phyloP scores from a whole-genome alignment of 371 early-diverging fungal species.

The Mucor saturninus region DNA sequence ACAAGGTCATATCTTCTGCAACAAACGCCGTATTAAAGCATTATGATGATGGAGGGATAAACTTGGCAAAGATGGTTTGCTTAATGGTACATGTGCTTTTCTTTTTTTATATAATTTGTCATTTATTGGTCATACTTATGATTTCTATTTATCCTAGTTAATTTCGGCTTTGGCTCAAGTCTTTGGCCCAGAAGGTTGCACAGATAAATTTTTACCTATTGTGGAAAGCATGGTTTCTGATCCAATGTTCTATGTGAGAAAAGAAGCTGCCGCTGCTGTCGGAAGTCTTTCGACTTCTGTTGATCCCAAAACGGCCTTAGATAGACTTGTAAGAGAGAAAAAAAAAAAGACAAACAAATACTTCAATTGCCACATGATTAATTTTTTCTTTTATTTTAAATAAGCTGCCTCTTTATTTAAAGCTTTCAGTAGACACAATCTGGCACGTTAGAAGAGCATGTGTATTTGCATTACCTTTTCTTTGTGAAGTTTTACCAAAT shows the following conservation, averaged over 20 bases:
- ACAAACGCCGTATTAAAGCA: constrained; percentile 1
- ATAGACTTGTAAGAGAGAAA: constrained; percentile 39
- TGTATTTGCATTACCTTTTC: constrained; percentile 48
- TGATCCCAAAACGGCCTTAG: constrained; percentile 28
- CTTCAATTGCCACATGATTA: background rate
- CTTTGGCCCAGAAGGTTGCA: constrained; percentile 48
- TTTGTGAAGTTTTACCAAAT: constrained; percentile 42
- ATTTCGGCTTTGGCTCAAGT: constrained; percentile 42
- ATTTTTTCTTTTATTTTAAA: background rate
- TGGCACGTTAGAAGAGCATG: constrained; percentile 62
- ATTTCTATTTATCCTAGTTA: constrained; percentile 27
- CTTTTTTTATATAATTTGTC: background rate
- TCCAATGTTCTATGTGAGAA: constrained; percentile 57
- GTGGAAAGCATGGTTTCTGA: constrained; percentile 47
- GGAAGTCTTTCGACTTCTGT: constrained; percentile 45
- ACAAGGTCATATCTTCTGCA: constrained; percentile 6
- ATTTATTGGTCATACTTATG: background rate
- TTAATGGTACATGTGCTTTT: constrained; percentile 37
- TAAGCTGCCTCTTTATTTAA: constrained; percentile 48
- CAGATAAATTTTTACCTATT: constrained; percentile 46
- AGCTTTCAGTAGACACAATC: constrained; percentile 47
- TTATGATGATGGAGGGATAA: constrained; percentile 38
- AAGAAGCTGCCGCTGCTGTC: constrained; percentile 55
- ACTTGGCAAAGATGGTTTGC: constrained; percentile 51
- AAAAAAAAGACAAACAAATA: background rate